These are phyloP conservation scores for Cucumis sativus DNA, from an alignment of 306 rosid genomes.

Conservation along the genomic window Cucumber_9930_V3 NC_026655.2:27846001-27846500, in stretches of 20 bases:
- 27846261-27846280: slow-evolving; percentile 23
- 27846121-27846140: slow-evolving; percentile 8
- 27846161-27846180: neutral
- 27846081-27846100: slow-evolving; percentile 69
- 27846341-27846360: slow-evolving; percentile 28
- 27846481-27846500: no score
- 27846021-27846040: slow-evolving; percentile 46
- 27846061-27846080: slow-evolving; percentile 78
- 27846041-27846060: slow-evolving; percentile 69
- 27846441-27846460: no score
- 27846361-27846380: slow-evolving; percentile 10
- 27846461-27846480: no score
- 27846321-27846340: neutral
- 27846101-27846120: slow-evolving; percentile 95
- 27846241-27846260: slow-evolving; percentile 24
- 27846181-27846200: slow-evolving; percentile 7
- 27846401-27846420: neutral
- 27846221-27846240: slow-evolving; percentile 58
- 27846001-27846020: slow-evolving; percentile 59
- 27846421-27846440: no score
- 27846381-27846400: slow-evolving; percentile 10
- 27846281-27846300: slow-evolving; percentile 14
- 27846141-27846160: neutral
- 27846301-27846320: neutral
- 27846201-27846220: slow-evolving; percentile 78